These are phyloP conservation scores for Immersiporthe knoxdaviesiana DNA, from an alignment of 2,329 filamentous ascomycete species.

Conservation along the genomic window DNA sequence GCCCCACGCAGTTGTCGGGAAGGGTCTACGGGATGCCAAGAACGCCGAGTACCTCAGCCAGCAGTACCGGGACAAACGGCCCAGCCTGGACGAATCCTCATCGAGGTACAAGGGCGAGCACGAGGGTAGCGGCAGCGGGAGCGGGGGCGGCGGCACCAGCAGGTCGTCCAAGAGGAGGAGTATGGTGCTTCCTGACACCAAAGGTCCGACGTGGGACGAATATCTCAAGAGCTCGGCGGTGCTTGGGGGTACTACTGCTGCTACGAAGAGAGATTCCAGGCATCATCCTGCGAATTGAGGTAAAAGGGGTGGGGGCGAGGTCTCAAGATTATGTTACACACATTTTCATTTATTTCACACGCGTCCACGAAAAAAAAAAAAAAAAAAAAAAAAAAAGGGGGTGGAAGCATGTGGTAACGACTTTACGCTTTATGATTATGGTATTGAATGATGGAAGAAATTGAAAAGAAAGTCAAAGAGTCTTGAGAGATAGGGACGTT, in stretches of 20 bases:
- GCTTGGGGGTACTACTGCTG: slow-evolving; percentile 19
- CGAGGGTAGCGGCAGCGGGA: slow-evolving; percentile 5
- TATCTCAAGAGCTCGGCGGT: slow-evolving; percentile 32
- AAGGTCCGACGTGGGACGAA: slow-evolving; percentile 40
- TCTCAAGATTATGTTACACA: background rate
- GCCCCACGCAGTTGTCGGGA: background rate
- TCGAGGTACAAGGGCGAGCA: slow-evolving; percentile 21
- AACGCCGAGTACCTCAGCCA: slow-evolving; percentile 7
- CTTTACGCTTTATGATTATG: background rate
- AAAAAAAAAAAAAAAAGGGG: too few relatives aligned
- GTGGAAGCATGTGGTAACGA: background rate
- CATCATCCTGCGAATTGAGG: slow-evolving; percentile 14
- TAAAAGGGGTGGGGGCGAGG: background rate
- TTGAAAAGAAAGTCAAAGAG: background rate
- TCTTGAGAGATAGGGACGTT: background rate
- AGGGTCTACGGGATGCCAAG: background rate
- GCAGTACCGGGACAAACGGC: slow-evolving; percentile 16
- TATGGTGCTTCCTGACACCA: slow-evolving; percentile 31
- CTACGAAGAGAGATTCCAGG: slow-evolving; percentile 20
- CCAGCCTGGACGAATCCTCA: slow-evolving; percentile 21
- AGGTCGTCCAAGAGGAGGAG: slow-evolving; percentile 27
- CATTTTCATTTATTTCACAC: background rate
- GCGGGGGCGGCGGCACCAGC: slow-evolving; percentile 14
- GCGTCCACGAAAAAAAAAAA: background rate
- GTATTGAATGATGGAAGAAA: background rate